Base-by-base conservation (phyloP, 2,329 filamentous ascomycete genomes). In the Mycosphaerella sp. region DNA sequence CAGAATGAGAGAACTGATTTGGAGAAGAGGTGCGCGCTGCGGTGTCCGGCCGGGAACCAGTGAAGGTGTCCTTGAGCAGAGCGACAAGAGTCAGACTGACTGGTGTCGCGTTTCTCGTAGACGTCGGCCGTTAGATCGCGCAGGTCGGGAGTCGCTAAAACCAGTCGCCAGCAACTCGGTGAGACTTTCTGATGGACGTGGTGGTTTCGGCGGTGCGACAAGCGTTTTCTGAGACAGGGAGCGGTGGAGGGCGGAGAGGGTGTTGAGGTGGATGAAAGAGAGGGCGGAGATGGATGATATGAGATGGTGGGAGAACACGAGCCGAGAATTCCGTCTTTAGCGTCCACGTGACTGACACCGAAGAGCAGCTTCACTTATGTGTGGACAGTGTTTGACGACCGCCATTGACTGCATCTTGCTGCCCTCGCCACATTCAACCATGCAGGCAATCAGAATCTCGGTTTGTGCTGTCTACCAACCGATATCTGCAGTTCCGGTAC, bases 361-460 rank as follows among this genome's bases (percentile, higher is more conserved):
- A 25, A 25, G 21, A 25, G 21, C 21, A 52, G 49, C 30, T 34
- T 34, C 30, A 34, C 30, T 6, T 2, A 18, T 39, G 13, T 14
- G 1, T 12, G 36, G 16, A 39, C 36, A 39, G 36, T 34, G 30
- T 12, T 34, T 34, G 30, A 34, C 10, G 30, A 13, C 30, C 10
- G 30, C 30, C 30, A 25, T 25, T 25, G 10, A 39, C 6, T 18
- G 36, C 39, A 40, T 41, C 41, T 35, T 21, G 18, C 21, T 39
- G 36, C 49, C 39, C 18, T 25, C 37, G 37, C 50, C 43, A 39
- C 47, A 28, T 35, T 28, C 8, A 40, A 53, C 51, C 69, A 81
- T 81, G 78, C 78, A 80, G 70, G 77, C 79, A 68, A 71, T 81
- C 71, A 77, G 79, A 73, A 75, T 77, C 66, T 80, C 79, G 70